Evolutionary conservation across 139 green algal genomes (phyloP).

Genomic region (Zygnema circumcarinatum): DNA sequence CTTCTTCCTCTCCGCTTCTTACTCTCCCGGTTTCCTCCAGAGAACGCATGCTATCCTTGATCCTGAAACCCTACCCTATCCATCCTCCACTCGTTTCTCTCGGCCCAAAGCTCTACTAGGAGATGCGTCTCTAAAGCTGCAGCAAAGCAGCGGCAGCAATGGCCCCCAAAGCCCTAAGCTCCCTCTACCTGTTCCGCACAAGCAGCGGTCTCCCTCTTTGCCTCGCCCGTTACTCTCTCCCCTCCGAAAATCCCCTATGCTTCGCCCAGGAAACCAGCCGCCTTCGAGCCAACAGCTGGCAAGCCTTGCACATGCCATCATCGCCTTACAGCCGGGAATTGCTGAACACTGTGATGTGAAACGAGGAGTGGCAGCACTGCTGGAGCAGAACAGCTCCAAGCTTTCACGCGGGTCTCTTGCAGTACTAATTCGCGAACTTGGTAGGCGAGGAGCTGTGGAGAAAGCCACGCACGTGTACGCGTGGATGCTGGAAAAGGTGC

Average conservation of each 20-base stretch:
- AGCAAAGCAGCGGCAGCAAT: too few species aligned
- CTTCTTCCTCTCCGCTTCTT: too few species aligned
- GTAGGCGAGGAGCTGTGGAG: not conserved
- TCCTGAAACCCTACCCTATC: not conserved
- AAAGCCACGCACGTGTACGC: not conserved
- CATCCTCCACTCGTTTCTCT: not conserved
- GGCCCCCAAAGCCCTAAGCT: too few species aligned
- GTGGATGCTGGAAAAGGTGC: not conserved
- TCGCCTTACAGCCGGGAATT: not conserved
- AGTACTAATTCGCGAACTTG: not conserved
- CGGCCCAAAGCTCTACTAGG: not conserved
- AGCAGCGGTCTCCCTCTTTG: not conserved
- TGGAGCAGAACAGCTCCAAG: not conserved
- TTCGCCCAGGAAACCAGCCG: not conserved
- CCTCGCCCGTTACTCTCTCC: not conserved
- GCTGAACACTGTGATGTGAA: not conserved
- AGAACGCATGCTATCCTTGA: too few species aligned
- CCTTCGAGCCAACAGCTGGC: not conserved
- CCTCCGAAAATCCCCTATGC: not conserved
- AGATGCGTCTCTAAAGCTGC: too few species aligned
- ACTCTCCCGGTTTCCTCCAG: too few species aligned
- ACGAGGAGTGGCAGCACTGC: not conserved
- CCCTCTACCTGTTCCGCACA: not conserved
- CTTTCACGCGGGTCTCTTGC: not conserved
- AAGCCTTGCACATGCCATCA: not conserved